Percentiles rank a stretch among this genome's conserved stretches.
Conservation (phyloP, 495 filamentous ascomycete species). For the Podospora tetraspora region DNA sequence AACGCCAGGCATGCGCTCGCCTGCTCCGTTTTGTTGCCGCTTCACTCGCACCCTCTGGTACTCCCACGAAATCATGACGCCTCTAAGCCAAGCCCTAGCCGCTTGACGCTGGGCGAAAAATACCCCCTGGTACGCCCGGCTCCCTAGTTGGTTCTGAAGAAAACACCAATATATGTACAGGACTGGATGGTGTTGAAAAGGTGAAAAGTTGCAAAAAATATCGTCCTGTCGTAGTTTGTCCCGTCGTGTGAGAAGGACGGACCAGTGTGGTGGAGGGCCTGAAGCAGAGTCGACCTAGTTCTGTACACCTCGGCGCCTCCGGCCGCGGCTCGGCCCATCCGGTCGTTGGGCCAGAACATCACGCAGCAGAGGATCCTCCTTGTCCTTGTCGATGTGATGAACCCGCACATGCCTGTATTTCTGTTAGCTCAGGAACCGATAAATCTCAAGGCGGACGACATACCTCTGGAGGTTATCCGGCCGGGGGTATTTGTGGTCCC, state of each 20-base stretch:
- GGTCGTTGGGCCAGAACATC: conserved; percentile 78
- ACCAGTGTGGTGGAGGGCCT: not conserved
- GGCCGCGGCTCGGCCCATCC: conserved; percentile 76
- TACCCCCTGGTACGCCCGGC: not conserved
- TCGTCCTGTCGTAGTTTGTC: not conserved
- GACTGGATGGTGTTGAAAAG: not conserved
- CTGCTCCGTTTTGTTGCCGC: not conserved
- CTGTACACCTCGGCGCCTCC: conserved; percentile 59
- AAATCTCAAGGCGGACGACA: conserved; percentile 15
- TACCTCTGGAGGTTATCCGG: conserved; percentile 98
- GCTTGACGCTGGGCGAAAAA: not conserved
- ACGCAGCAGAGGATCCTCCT: conserved; percentile 72
- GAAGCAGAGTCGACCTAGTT: not conserved
- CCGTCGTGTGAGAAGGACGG: not conserved
- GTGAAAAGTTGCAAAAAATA: not conserved
- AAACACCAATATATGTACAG: conserved; percentile 4
- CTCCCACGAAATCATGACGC: not conserved
- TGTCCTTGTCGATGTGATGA: conserved; percentile 81
- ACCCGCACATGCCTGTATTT: conserved; percentile 72
- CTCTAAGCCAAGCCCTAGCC: not conserved
- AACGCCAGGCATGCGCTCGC: not conserved
- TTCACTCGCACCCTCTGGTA: not conserved
- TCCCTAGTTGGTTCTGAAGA: not conserved
- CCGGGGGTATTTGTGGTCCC: conserved; percentile 93
- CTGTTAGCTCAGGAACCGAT: not conserved